Evolutionary conservation across 306 rosid genomes (phyloP).

Genomic region (Quercus gilva): DNA sequence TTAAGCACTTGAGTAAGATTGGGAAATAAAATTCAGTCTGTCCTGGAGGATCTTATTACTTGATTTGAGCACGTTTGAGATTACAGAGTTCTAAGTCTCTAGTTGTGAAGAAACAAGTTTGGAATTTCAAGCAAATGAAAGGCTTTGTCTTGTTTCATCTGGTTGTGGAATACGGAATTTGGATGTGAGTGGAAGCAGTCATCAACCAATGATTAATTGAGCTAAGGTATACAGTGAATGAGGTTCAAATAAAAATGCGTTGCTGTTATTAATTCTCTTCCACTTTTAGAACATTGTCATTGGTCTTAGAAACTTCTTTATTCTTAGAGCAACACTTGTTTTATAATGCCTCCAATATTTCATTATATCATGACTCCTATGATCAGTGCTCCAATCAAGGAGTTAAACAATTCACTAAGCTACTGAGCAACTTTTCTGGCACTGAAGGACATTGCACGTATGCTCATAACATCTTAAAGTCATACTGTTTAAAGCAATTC

Average conservation of each 20-base stretch:
- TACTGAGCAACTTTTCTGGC: too few species aligned
- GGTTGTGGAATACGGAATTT: not conserved
- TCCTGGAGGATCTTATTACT: not conserved
- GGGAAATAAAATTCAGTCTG: not conserved
- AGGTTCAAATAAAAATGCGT: not conserved
- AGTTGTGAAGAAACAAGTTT: not conserved
- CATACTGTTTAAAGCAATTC: too few species aligned
- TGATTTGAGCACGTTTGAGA: not conserved
- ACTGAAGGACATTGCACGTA: too few species aligned
- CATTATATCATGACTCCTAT: too few species aligned
- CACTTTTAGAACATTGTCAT: not conserved
- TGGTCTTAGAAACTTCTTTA: not conserved
- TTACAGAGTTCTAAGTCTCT: not conserved
- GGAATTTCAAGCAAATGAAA: not conserved
- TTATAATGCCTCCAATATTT: not conserved
- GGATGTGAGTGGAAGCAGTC: not conserved
- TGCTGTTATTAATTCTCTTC: not conserved
- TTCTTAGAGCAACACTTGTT: not conserved
- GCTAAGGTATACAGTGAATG: not conserved
- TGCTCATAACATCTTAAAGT: too few species aligned
- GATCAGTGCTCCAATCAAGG: too few species aligned
- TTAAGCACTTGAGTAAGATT: constrained; percentile 34
- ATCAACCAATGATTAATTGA: not conserved
- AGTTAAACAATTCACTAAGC: too few species aligned
- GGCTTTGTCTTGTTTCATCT: not conserved